A percentile compares a stretch with the other conserved stretches of the same genome.
phyloP scores from a whole-genome alignment of 2,329 filamentous ascomycete genomes.

The Seiridium cupressi region DNA sequence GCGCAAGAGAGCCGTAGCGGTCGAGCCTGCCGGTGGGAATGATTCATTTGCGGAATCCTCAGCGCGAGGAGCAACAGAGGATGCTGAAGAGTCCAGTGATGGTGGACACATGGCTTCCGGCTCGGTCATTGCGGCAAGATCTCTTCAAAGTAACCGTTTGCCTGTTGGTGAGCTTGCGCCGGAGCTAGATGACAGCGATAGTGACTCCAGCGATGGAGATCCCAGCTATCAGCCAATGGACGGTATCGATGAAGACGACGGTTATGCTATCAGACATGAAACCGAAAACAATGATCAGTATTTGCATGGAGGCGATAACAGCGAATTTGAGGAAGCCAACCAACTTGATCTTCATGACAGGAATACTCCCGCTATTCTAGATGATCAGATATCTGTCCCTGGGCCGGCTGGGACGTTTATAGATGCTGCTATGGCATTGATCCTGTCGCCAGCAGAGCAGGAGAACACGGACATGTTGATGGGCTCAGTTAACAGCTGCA shows the following conservation, averaged over 20 bases:
- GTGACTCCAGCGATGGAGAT: neutral
- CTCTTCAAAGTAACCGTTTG: neutral
- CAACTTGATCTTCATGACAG: too few relatives aligned
- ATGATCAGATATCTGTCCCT: too few relatives aligned
- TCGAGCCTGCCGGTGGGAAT: neutral
- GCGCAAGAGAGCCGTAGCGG: neutral
- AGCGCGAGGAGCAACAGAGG: neutral
- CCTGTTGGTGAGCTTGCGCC: neutral
- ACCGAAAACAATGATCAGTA: neutral
- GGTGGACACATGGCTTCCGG: neutral
- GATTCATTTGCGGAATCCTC: neutral
- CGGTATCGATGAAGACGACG: neutral
- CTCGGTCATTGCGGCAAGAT: neutral
- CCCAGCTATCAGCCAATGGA: neutral
- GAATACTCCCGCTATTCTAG: too few relatives aligned
- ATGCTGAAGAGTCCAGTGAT: neutral
- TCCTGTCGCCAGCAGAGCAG: neutral
- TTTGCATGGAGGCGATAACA: neutral
- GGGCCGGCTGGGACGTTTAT: neutral
- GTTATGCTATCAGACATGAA: neutral
- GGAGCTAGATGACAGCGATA: neutral
- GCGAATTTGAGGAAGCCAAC: too few relatives aligned
- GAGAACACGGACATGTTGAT: neutral
- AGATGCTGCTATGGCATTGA: neutral
- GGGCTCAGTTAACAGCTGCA: neutral